Percentiles rank a stretch among this genome's conserved stretches.
Evolutionary conservation across 2,329 filamentous ascomycete species (phyloP).

Genomic region (Phyllosticta citrichinensis): DNA sequence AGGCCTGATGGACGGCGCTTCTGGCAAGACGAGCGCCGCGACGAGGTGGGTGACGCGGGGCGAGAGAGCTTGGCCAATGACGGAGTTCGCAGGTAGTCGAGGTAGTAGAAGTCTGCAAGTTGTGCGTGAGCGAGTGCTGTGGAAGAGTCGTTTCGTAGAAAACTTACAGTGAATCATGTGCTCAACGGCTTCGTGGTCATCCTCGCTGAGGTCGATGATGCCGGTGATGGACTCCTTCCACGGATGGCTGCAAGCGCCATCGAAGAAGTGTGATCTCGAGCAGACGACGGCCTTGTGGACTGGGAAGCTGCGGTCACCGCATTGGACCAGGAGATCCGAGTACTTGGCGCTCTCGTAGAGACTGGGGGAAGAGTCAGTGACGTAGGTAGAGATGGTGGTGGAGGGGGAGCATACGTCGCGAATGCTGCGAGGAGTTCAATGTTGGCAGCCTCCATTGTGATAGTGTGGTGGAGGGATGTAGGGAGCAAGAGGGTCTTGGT

Average conservation of each 20-base stretch:
- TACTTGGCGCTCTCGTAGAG: constrained; percentile 31
- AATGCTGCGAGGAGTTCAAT: constrained; percentile 37
- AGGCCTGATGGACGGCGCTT: background rate
- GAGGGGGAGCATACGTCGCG: constrained; percentile 32
- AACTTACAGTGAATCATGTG: constrained; percentile 32
- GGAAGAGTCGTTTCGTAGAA: background rate
- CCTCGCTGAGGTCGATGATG: constrained; percentile 30
- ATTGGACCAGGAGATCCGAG: constrained; percentile 40
- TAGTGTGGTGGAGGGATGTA: background rate
- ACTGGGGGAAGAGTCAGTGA: constrained; percentile 23
- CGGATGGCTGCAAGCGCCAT: constrained; percentile 29
- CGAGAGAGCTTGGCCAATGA: constrained; percentile 13
- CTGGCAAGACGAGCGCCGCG: background rate
- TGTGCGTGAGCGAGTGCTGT: constrained; percentile 1
- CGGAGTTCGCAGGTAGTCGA: constrained; percentile 25
- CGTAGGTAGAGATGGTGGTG: constrained; percentile 10
- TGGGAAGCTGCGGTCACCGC: constrained; percentile 35
- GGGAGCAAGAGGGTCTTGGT: too few relatives aligned
- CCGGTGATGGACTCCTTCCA: constrained; percentile 28
- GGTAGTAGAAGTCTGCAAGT: constrained; percentile 29
- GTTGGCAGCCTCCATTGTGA: constrained; percentile 29
- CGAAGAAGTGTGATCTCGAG: constrained; percentile 39
- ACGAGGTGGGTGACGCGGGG: constrained; percentile 15
- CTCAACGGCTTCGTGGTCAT: constrained; percentile 31
- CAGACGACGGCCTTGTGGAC: constrained; percentile 40